Base-by-base conservation (phyloP, 2,329 filamentous ascomycete species). In the Incumbomyces delicatus region DNA sequence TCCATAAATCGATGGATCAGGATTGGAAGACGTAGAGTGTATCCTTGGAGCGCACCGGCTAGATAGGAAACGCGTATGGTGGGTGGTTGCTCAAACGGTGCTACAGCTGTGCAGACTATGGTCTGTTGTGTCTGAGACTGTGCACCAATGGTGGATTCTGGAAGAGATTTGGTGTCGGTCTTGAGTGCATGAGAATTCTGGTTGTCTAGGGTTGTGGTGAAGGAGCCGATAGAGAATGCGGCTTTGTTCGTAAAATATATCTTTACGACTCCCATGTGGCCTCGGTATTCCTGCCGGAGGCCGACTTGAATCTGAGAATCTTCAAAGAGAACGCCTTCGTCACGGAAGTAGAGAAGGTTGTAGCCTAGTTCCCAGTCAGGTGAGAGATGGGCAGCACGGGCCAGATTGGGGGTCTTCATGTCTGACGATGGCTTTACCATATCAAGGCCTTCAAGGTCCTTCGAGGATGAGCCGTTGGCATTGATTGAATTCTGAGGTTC, bases 1-100 rank as follows among this genome's bases (percentile, higher is more conserved):
- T 95, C 89, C 88, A 96, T 95, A 61, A 95, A 98, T 63, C 95
- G 95, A 67, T 96, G 90, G 45, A 90, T 78, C 0, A 86, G 73
- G 3, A 98, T 78, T 0, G 92, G 92, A 3, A 98, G 74, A 64
- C 94, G 90, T 34, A 98, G 71, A 0, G 92, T 98, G 33, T 96
- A 72, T 1, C 87, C 90, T 65, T 98, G 92, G 47, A 98, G 71
- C 2, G 92, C 87, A 51, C 92, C 94, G 1, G 92, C 90, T 38
- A 98, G 77, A 64, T 96, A 98, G 44, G 87, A 94, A 60, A 98
- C 83, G 48, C 92, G 81, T 41, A 98, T 88, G 0, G 92, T 98
- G 0, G 94, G 92, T 14, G 85, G 78, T 58, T 88, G 83, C 2
- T 77, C 75, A 62, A 96, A 96, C 12, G 89, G 78, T 44, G 76